Conservation (phyloP, 2,329 filamentous ascomycete species). For the Purpureocillium lavendulum region DNA sequence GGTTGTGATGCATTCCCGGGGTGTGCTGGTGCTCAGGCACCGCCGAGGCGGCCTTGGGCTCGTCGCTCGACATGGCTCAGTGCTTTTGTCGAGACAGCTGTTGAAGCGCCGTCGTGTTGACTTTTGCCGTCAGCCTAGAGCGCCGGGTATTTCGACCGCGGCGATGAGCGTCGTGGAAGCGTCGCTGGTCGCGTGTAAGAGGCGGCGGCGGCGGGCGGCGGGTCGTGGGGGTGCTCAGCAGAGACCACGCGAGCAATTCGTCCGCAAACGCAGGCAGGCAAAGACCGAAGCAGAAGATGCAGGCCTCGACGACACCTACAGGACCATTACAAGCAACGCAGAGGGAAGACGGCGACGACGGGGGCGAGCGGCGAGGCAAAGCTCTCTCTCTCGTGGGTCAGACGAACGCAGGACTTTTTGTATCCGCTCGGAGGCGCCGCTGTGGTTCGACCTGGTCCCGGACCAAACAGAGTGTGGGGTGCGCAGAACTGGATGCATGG, state of each 20-base stretch:
- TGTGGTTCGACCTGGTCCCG: background rate
- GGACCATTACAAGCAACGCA: background rate
- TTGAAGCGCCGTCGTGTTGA: background rate
- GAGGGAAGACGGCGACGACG: background rate
- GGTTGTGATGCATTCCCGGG: slow-evolving; percentile 14
- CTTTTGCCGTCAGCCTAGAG: background rate
- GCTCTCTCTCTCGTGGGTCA: background rate
- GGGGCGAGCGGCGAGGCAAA: background rate
- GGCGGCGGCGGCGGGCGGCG: too few relatives aligned
- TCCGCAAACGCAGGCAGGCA: too few relatives aligned
- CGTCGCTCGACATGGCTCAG: background rate
- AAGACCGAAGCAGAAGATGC: too few relatives aligned
- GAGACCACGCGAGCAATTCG: too few relatives aligned
- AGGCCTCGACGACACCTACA: too few relatives aligned
- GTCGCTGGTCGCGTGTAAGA: too few relatives aligned
- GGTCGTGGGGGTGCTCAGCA: too few relatives aligned
- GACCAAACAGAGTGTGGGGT: background rate
- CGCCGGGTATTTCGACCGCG: too few relatives aligned
- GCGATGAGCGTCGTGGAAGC: too few relatives aligned
- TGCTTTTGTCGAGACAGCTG: background rate
- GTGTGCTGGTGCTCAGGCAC: background rate
- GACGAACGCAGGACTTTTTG: slow-evolving; percentile 4
- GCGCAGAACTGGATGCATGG: too few relatives aligned
- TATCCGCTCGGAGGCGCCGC: slow-evolving; percentile 4
- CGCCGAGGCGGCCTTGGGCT: background rate